Evolutionary conservation across 331 rosid species (phyloP).

Genomic region (Rosa hybrid): DNA sequence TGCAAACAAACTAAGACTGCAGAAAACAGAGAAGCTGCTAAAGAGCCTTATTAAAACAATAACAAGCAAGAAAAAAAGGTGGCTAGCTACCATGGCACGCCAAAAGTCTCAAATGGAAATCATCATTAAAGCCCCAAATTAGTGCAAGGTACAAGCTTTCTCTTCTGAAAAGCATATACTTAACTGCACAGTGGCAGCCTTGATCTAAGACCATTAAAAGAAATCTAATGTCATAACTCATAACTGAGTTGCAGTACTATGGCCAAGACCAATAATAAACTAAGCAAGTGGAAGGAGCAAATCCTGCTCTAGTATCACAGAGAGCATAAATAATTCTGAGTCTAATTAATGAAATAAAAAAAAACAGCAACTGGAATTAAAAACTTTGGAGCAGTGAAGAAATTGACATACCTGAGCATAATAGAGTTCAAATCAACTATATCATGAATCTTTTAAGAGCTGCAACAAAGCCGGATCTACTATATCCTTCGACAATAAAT

Average conservation of each 20-base stretch:
- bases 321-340: not conserved
- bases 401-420: constrained; percentile 28
- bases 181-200: not conserved
- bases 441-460: not conserved
- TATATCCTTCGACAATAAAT: not conserved
- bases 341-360: not conserved
- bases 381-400: not conserved
- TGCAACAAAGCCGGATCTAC: not conserved
- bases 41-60: not conserved
- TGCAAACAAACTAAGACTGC: not conserved
- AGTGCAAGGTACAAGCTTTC: not conserved
- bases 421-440: not conserved
- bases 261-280: not conserved
- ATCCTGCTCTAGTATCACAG: not conserved
- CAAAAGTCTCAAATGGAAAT: too few relatives aligned
- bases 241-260: not conserved
- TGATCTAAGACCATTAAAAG: not conserved
- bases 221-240: not conserved
- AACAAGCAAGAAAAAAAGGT: too few relatives aligned
- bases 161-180: not conserved
- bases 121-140: not conserved
- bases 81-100: too few relatives aligned
- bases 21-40: constrained; percentile 3
- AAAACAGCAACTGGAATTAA: not conserved
- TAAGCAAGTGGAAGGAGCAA: not conserved